Evolutionary conservation across 202 grass and related monocot genomes (phyloP), one percentile per base, ranked within the genome.

Genomic region (Digitaria exilis): DNA sequence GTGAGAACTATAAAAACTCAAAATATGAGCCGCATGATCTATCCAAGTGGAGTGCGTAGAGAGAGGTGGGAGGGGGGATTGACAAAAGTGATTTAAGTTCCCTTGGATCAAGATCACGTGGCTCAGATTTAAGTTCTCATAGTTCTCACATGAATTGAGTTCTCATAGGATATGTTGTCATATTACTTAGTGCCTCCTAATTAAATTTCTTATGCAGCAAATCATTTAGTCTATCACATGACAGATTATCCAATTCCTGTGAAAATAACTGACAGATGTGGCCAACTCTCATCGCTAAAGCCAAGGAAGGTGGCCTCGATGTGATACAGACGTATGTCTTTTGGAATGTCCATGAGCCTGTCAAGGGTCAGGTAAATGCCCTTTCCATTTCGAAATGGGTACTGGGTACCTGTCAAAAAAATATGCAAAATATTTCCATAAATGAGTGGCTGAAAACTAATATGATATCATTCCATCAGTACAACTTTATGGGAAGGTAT

Each of bases 311-410:
- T 74, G 96, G 96, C 22, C 84, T 98, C 44, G 85, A 98, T 81
- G 90, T 98, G 85, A 92, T 98, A 76, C 96, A 98, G 89, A 98
- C 92, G 0, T 98, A 95, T 39, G 89, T 98, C 16, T 98, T 98
- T 39, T 98, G 96, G 95, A 98, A 98, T 64, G 87, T 79, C 65
- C 96, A 98, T 52, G 96, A 98, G 72, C 96, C 92, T 69, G 26
- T 84, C 32, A 84, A 91, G 71, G 92, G 87, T n/a, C 87, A 93
- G 91, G 95, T 88, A 81, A 30, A 41, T 25, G 0, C 25, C 65
- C 46, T 43, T 45, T 68, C 31, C 72, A 65, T 26, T 52, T 69
- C 60, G 7, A 57, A 45, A 67, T 32, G 22, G 56, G 12, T 60
- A 60, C 56, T 3, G 24, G 56, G 56, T 60, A 60, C 0, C 57